Evolutionary conservation across 2,329 filamentous ascomycete genomes (phyloP), one percentile per base, ranked within the genome.

Genomic region (Colletotrichum eremochloae): DNA sequence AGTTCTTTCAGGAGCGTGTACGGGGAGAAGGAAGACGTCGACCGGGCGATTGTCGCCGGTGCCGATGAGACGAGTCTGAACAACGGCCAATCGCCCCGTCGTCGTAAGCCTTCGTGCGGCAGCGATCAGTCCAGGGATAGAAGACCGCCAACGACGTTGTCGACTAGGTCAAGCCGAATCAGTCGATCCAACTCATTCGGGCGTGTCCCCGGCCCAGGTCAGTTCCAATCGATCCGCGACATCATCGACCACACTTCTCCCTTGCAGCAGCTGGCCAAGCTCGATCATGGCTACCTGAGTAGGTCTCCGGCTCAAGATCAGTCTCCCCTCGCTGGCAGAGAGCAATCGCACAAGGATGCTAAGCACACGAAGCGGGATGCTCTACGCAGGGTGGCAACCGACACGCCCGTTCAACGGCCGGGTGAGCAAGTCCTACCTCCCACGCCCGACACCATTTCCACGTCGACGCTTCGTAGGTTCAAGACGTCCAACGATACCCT

Each of bases 1-100:
- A 92, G 90, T 77, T 92, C 90, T 0, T 92, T 93, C 75, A 75
- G 88, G 31, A 92, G 90, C 75, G 83, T 93, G 0, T 93, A 93
- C 67, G 90, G 90, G 3, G 80, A 83, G 33, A 86, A 85, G 73
- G 76, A 73, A 9, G 63, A 75, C 14, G 66, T 75, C 2, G 77
- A 79, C 12, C 76, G 75, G 38, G 75, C 75, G 14, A 75, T 76
- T 5, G 71, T 77, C 3, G 69, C 70, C 24, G 74, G 78, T 4
- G 72, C 79, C 4, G 80, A 82, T 29, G 80, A 82, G 46, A 76
- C 79, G 0, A 74, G 79, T 7, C 74, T 76, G 12, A 75, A 80
- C 52, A 78, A 82, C 64, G 79, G 80, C 3, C 64, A 74, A 40
- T 70, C 65, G 75, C 77, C 11, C 71, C 68, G 7, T 14, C 24